Conservation (phyloP, 192 early-diverging fungal species). For the Chytriomyces confervae region DNA sequence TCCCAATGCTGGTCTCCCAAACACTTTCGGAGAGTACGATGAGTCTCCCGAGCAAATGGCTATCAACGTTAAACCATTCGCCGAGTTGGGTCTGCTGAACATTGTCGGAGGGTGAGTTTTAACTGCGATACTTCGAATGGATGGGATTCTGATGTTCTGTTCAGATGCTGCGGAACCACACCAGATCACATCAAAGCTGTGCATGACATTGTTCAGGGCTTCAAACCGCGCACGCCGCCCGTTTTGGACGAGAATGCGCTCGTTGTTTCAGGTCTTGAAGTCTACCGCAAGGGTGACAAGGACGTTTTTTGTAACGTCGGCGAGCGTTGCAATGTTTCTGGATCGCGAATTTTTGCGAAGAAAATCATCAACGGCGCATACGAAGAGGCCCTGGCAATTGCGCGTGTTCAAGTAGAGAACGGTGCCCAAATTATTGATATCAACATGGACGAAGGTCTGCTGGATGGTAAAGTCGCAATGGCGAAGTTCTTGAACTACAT, state of each 20-base stretch:
- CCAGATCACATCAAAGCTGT: constrained; percentile 91
- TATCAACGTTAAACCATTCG: constrained; percentile 82
- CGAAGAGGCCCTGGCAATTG: constrained; percentile 94
- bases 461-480: constrained; percentile 95
- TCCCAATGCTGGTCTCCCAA: constrained; percentile 96
- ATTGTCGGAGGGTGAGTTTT: constrained; percentile 80
- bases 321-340: constrained; percentile 96
- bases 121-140: neutral
- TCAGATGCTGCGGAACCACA: constrained; percentile 90
- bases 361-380: constrained; percentile 91
- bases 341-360: constrained; percentile 92
- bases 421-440: constrained; percentile 95
- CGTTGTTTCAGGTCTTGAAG: constrained; percentile 83
- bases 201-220: constrained; percentile 75
- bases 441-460: constrained; percentile 96
- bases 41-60: constrained; percentile 88
- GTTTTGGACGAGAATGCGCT: constrained; percentile 69
- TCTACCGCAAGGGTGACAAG: constrained; percentile 77
- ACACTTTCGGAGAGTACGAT: constrained; percentile 97
- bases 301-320: constrained; percentile 95
- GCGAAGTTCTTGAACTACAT: constrained; percentile 92
- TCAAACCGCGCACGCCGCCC: constrained; percentile 79
- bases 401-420: constrained; percentile 90
- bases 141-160: neutral
- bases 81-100: constrained; percentile 89